Percentiles rank a stretch among this genome's conserved stretches.
These are phyloP conservation scores for Zasmidium cellare DNA, from an alignment of 2,329 filamentous ascomycete genomes.

Conservation along the genomic window DNA sequence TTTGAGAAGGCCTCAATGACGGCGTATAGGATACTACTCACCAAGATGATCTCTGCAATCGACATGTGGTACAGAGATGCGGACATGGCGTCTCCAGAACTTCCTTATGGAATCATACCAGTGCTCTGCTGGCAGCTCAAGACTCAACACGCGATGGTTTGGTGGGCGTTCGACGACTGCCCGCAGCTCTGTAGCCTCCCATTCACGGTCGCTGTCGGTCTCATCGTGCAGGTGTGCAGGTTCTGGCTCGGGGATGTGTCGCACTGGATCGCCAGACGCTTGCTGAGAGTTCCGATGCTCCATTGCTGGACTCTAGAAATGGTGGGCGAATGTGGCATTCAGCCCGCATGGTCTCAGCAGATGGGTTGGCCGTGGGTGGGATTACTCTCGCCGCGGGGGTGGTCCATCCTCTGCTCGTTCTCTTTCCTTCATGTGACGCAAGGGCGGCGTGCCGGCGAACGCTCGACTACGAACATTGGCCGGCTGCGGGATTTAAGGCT, in stretches of 20 bases:
- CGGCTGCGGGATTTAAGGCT: neutral
- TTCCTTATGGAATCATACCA: conserved; percentile 41
- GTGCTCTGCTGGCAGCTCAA: conserved; percentile 6
- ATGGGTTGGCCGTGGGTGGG: neutral
- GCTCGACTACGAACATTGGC: neutral
- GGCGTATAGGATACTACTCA: conserved; percentile 34
- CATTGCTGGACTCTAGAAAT: conserved; percentile 1
- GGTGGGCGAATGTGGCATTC: neutral
- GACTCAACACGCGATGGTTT: conserved; percentile 9
- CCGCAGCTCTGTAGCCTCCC: conserved; percentile 36
- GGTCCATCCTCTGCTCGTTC: neutral
- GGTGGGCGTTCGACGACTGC: conserved; percentile 6
- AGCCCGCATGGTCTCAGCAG: neutral
- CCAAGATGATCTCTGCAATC: conserved; percentile 58
- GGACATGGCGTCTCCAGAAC: conserved; percentile 54
- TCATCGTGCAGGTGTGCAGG: conserved; percentile 22
- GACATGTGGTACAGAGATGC: conserved; percentile 51
- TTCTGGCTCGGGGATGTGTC: conserved; percentile 27
- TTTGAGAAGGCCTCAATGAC: neutral
- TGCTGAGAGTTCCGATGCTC: conserved; percentile 1
- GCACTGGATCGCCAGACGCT: conserved; percentile 2
- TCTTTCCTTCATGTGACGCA: neutral
- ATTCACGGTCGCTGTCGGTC: conserved; percentile 27
- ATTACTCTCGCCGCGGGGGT: neutral
- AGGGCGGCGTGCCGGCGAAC: neutral